These are phyloP conservation scores for Aspergillus texensis DNA, from an alignment of 2,329 filamentous ascomycete species.

Conservation along the genomic window DNA sequence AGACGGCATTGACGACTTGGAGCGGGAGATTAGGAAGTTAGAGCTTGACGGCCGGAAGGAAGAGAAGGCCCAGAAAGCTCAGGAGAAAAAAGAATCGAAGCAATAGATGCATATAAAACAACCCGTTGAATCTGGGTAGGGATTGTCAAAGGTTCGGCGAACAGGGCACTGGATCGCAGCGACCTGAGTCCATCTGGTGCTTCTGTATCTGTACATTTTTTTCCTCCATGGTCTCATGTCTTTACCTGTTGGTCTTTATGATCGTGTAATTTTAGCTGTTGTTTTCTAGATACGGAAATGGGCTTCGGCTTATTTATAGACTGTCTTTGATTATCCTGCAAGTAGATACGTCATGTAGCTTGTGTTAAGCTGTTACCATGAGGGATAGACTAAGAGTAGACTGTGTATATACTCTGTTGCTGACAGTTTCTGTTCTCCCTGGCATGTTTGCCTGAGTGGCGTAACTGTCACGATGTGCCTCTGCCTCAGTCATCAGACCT, in stretches of 20 bases:
- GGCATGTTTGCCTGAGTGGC: not conserved
- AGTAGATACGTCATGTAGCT: not conserved
- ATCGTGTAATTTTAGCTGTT: conserved; percentile 24
- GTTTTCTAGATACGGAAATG: not conserved
- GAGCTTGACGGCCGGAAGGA: conserved; percentile 50
- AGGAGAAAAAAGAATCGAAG: conserved; percentile 18
- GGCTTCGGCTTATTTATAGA: not conserved
- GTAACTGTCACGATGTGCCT: not conserved
- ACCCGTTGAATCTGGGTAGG: not conserved
- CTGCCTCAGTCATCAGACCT: not conserved
- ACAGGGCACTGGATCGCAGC: not conserved
- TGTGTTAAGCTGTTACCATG: not conserved
- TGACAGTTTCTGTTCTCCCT: no score
- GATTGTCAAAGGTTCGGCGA: not conserved
- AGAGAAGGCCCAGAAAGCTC: conserved; percentile 14
- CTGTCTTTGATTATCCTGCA: not conserved
- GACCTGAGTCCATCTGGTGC: not conserved
- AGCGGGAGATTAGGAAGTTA: conserved; percentile 61
- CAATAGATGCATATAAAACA: conserved; percentile 10
- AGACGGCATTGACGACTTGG: conserved; percentile 67
- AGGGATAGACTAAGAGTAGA: not conserved
- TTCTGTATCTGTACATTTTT: conserved; percentile 11
- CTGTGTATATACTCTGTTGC: not conserved
- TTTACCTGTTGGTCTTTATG: conserved; percentile 12
- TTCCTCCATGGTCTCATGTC: conserved; percentile 11